Evolutionary conservation across 2,329 filamentous ascomycete species (phyloP).

Genomic region (Chrysoporthe puriensis): DNA sequence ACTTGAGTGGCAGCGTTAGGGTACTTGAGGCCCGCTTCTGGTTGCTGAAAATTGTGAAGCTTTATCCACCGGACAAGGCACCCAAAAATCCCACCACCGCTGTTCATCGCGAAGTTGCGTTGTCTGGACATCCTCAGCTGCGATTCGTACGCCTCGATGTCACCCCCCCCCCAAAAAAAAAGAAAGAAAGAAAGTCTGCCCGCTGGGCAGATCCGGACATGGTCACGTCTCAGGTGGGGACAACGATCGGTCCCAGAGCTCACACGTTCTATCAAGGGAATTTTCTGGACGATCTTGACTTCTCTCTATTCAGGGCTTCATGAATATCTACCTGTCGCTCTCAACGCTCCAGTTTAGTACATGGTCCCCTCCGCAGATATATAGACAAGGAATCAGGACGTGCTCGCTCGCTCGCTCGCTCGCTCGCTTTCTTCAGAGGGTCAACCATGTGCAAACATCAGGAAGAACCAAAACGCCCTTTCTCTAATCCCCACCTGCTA

Average conservation of each 20-base stretch:
- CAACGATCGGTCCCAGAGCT: background rate
- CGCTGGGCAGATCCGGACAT: background rate
- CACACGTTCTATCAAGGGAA: background rate
- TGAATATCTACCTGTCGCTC: background rate
- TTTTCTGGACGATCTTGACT: background rate
- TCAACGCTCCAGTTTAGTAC: background rate
- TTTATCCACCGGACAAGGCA: background rate
- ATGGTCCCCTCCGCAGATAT: background rate
- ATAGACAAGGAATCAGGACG: slow-evolving; percentile 13
- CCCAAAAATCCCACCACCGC: too few species aligned
- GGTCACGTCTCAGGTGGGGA: background rate
- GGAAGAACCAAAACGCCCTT: background rate
- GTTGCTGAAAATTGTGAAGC: too few species aligned
- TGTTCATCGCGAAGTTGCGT: too few species aligned
- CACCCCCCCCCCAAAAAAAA: background rate
- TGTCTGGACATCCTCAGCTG: too few species aligned
- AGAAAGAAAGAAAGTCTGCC: background rate
- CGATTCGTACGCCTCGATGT: background rate
- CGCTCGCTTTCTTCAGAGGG: slow-evolving; percentile 4
- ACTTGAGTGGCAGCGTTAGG: too few species aligned
- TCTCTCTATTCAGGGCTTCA: slow-evolving; percentile 2
- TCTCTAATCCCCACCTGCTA: slow-evolving; percentile 2
- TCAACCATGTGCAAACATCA: background rate
- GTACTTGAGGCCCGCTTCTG: too few species aligned
- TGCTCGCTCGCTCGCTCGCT: slow-evolving; percentile 18